These are phyloP conservation scores for Bathelium albidoporum DNA, from an alignment of 495 filamentous ascomycete species.

Conservation along the genomic window DNA sequence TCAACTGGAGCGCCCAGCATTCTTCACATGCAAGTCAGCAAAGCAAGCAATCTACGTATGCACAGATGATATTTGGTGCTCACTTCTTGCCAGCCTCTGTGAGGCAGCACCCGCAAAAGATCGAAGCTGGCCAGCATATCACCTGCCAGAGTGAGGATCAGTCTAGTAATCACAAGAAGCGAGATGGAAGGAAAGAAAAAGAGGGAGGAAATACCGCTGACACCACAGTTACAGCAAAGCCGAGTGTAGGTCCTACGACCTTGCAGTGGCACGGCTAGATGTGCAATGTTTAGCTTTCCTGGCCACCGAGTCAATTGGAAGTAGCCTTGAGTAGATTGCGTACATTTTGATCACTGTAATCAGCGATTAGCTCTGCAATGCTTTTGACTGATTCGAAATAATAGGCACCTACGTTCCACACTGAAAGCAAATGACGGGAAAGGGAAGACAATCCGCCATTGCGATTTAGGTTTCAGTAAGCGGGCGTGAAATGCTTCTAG, in stretches of 20 bases:
- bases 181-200: too few relatives aligned
- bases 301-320: background rate
- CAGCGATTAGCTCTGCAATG: too few relatives aligned
- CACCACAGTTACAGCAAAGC: conserved; percentile 4
- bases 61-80: background rate
- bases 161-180: too few relatives aligned
- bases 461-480: background rate
- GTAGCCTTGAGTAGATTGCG: background rate
- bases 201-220: background rate
- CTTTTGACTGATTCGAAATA: too few relatives aligned
- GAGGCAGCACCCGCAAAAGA: conserved; percentile 8
- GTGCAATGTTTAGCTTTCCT: background rate
- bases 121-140: conserved; percentile 8
- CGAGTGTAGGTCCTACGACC: conserved; percentile 8
- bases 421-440: conserved; percentile 9
- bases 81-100: conserved; percentile 8
- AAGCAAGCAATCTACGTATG: background rate
- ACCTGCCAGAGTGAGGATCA: background rate
- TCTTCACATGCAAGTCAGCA: background rate
- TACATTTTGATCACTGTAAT: conserved; percentile 9
- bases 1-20: conserved; percentile 8
- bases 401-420: conserved; percentile 8
- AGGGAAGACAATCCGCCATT: conserved; percentile 7
- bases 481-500: background rate
- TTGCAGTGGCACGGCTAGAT: conserved; percentile 9